phyloP scores from a whole-genome alignment of 2,329 filamentous ascomycete species.

The Davidsoniella australis region DNA sequence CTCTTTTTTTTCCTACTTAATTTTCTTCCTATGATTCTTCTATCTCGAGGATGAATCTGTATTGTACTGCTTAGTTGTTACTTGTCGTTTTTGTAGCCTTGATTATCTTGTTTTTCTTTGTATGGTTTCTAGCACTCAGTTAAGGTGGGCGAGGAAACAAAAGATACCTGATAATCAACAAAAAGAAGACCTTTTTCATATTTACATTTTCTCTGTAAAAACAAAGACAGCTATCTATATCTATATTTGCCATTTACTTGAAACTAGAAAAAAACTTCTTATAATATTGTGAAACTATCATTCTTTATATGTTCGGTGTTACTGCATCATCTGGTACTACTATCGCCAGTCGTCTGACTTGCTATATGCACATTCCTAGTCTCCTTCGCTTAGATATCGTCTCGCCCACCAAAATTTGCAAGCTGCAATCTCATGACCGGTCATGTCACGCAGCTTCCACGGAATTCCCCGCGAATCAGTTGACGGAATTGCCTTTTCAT shows the following conservation, averaged over 20 bases:
- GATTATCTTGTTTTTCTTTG: too few relatives aligned
- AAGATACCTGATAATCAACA: too few relatives aligned
- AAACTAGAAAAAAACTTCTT: background rate
- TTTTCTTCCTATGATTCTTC: background rate
- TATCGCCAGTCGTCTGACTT: background rate
- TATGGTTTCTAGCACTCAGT: too few relatives aligned
- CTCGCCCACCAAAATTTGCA: conserved; percentile 46
- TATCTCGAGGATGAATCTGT: too few relatives aligned
- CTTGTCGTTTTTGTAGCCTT: background rate
- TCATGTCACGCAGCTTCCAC: conserved; percentile 26
- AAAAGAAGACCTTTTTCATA: too few relatives aligned
- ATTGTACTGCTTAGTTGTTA: background rate
- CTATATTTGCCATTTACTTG: background rate
- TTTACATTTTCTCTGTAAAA: too few relatives aligned
- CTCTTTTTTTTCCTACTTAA: too few relatives aligned
- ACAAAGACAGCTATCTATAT: background rate
- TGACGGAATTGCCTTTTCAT: conserved; percentile 26
- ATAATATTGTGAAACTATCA: background rate
- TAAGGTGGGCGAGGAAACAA: too few relatives aligned
- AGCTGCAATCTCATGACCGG: conserved; percentile 27
- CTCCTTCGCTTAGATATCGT: conserved; percentile 28
- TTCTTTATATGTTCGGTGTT: background rate
- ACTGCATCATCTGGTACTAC: background rate
- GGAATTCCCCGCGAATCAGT: conserved; percentile 21
- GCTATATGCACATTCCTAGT: background rate